phyloP scores from a whole-genome alignment of 208 protist genomes.

The Sergeia podlipaevii region DNA sequence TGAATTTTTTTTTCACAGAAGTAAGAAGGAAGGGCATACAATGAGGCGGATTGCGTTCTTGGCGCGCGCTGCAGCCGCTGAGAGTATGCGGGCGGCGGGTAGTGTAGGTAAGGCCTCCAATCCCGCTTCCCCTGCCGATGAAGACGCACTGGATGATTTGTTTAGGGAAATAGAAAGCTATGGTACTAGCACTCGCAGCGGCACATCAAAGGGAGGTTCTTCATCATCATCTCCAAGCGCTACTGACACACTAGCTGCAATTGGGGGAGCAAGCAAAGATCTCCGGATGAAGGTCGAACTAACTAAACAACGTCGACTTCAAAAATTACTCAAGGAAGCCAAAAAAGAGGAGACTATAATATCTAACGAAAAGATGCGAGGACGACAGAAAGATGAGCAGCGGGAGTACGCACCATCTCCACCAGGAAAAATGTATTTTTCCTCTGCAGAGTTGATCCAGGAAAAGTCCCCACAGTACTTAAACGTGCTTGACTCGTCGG shows the following conservation, averaged over 20 bases:
- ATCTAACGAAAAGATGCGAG: constrained; percentile 19
- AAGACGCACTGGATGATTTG: constrained; percentile 11
- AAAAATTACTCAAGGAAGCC: constrained; percentile 27
- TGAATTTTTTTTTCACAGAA: too few species aligned
- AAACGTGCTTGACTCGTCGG: constrained; percentile 29
- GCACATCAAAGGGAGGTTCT: not conserved
- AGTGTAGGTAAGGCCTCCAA: too few species aligned
- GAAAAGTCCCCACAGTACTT: constrained; percentile 80
- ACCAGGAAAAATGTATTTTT: constrained; percentile 48
- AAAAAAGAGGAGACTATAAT: constrained; percentile 31
- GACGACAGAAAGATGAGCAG: constrained; percentile 10
- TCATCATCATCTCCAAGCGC: too few species aligned
- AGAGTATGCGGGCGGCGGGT: too few species aligned
- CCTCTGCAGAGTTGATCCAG: constrained; percentile 58
- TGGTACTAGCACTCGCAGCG: not conserved
- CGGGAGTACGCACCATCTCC: constrained; percentile 34
- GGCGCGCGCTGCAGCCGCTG: too few species aligned
- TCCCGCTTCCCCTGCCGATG: too few species aligned
- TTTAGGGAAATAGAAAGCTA: constrained; percentile 25
- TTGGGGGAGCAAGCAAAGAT: too few species aligned
- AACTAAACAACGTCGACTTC: constrained; percentile 19
- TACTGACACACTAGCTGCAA: too few species aligned
- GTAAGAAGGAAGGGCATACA: too few species aligned
- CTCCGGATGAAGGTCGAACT: constrained; percentile 13
- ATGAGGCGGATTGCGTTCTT: too few species aligned